Percentiles rank a stretch among this genome's conserved stretches.
Conservation (phyloP, 108 stramenopile species). For the Epithemia pelagica region DNA sequence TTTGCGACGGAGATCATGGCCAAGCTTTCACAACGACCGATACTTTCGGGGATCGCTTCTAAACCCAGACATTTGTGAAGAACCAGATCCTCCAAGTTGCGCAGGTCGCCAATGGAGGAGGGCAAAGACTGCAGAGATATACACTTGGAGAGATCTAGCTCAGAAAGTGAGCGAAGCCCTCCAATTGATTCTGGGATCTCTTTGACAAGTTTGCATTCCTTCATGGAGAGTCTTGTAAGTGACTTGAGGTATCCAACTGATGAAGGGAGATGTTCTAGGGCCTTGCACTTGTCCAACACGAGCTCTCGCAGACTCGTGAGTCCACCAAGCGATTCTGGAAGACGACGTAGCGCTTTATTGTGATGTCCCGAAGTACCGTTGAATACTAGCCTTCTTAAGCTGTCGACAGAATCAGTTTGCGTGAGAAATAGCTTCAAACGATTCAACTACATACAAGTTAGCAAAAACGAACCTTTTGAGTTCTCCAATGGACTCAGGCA, state of each 20-base stretch:
- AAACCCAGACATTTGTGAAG: slow-evolving; percentile 42
- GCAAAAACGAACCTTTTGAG: neutral
- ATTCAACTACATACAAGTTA: too few relatives aligned
- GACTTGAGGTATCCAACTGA: neutral
- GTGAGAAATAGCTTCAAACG: too few relatives aligned
- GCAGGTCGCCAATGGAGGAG: slow-evolving; percentile 24
- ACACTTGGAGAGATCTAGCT: slow-evolving; percentile 37
- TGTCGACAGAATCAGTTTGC: too few relatives aligned
- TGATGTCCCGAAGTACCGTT: neutral
- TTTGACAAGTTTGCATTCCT: slow-evolving; percentile 39
- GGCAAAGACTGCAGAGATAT: slow-evolving; percentile 28
- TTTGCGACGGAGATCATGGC: slow-evolving; percentile 28
- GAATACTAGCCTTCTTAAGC: neutral
- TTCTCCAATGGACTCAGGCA: neutral
- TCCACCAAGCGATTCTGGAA: slow-evolving; percentile 46
- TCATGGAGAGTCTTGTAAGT: slow-evolving; percentile 20
- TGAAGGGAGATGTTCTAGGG: neutral
- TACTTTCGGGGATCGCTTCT: slow-evolving; percentile 19
- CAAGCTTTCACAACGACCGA: slow-evolving; percentile 26
- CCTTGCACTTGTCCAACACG: slow-evolving; percentile 26
- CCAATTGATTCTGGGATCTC: slow-evolving; percentile 36
- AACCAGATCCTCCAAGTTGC: slow-evolving; percentile 28
- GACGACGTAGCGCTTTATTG: slow-evolving; percentile 17
- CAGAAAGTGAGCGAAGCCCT: slow-evolving; percentile 18
- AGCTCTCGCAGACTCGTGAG: slow-evolving; percentile 29